Evolutionary conservation across 441 rosid species (phyloP).

Genomic region (Melastoma candidum): DNA sequence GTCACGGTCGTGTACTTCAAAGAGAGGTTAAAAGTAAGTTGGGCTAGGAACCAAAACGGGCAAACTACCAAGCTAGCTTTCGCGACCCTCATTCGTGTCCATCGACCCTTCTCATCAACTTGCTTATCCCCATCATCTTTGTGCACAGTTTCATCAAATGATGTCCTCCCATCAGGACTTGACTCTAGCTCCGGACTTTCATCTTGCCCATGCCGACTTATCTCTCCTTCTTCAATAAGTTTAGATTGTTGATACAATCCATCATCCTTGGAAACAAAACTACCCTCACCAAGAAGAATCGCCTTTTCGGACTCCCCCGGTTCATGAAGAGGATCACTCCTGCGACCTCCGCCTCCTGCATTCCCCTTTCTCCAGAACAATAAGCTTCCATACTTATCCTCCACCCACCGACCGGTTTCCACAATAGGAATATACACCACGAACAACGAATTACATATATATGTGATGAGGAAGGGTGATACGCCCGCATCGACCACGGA

Average conservation of each 20-base stretch:
- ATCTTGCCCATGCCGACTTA: constrained; percentile 17
- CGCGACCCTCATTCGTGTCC: constrained; percentile 78
- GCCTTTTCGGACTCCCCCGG: constrained; percentile 54
- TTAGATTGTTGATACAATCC: constrained; percentile 17
- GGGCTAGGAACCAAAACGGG: constrained; percentile 95
- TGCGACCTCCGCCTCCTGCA: neutral
- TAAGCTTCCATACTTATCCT: constrained; percentile 54
- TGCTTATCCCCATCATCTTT: constrained; percentile 15
- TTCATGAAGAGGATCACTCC: constrained; percentile 23
- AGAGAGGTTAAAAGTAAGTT: constrained; percentile 79
- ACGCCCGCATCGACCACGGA: constrained; percentile 87
- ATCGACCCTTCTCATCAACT: constrained; percentile 72
- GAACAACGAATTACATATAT: constrained; percentile 89
- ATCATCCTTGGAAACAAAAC: constrained; percentile 20
- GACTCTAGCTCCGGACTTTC: constrained; percentile 22
- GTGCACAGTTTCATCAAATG: constrained; percentile 18
- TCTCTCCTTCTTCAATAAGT: constrained; percentile 28
- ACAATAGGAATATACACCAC: constrained; percentile 73
- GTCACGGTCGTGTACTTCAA: constrained; percentile 88
- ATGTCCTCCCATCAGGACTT: constrained; percentile 12
- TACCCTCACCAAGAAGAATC: constrained; percentile 48
- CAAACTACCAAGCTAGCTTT: constrained; percentile 70
- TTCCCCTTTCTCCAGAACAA: constrained; percentile 49
- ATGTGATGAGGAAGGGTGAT: constrained; percentile 82
- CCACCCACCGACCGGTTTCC: constrained; percentile 57